Base-by-base conservation (phyloP, 73 alveolate genomes). In the Breviolum minutum region DNA sequence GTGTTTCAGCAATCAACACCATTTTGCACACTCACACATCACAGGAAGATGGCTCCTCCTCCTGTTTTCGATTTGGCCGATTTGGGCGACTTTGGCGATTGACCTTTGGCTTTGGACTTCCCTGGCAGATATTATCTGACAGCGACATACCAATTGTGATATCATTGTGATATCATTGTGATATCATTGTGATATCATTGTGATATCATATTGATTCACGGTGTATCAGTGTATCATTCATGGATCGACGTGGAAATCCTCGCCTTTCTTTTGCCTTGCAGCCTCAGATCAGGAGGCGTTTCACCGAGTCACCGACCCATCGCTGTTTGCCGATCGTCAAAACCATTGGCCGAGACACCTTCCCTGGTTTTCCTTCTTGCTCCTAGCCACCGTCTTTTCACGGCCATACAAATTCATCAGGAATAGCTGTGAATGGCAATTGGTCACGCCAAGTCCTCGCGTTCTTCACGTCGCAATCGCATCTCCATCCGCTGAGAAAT, bases 401-500 rank as follows among this genome's bases (percentile, higher is more conserved):
- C 54, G 54, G 54, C 54, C 54, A 40, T 40, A 40, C 54, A 40
- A 40, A 40, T 3, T 40, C 54, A 40, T 40, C 5, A 40, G 3
- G 54, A 40, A 40, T 40, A 40, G 54, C 54, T 3, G 54, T 40
- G 54, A 40, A 3, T 40, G 3, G 54, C 54, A 40, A 40, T 40
- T 40, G 54, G 54, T 40, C 54, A 40, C 54, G 3, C 54, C 54
- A 11, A 8, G 88, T 80, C 88, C 88, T 80, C 88, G 85, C 95
- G 29, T 27, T 73, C 85, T n/a, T 88, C 95, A 8, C 84, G 95
- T 68, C 95, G 84, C 85, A 68, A 17, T 48, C 95, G 95, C 95
- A 88, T 88, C 54, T 88, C 95, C 70, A 88, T 88, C 85, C 85
- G 95, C 85, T 27, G 80, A 60, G 95, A 88, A 60, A 66, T 76